Percentiles rank a stretch among this genome's conserved stretches.
phyloP scores from a whole-genome alignment of 331 rosid species.

The Malus hybrid region DNA sequence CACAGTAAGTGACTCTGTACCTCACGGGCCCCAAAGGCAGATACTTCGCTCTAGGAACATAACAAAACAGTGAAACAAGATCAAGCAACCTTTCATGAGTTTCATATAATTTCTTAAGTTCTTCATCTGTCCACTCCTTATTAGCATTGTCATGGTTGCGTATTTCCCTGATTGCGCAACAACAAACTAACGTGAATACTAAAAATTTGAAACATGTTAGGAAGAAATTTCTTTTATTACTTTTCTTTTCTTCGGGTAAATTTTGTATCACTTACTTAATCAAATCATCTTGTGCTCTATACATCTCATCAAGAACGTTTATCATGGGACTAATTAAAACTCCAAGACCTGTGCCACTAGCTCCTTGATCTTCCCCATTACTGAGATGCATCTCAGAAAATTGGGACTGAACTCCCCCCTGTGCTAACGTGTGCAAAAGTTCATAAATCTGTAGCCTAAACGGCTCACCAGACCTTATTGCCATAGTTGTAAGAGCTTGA shows the following conservation, averaged over 20 bases:
- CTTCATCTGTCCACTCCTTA: conserved; percentile 98
- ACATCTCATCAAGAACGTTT: conserved; percentile 94
- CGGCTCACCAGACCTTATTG: conserved; percentile 98
- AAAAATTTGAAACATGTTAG: not conserved
- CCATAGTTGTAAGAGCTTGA: conserved; percentile 65
- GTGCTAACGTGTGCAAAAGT: conserved; percentile 87
- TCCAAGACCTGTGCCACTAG: conserved; percentile 99
- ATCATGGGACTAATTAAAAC: conserved; percentile 94
- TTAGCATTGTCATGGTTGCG: conserved; percentile 96
- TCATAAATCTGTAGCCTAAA: conserved; percentile 98
- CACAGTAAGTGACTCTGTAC: conserved; percentile 27
- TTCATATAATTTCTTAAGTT: conserved; percentile 85
- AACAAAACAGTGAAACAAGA: conserved; percentile 93
- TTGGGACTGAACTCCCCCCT: conserved; percentile 95
- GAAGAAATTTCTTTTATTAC: not conserved
- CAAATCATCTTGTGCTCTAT: conserved; percentile 93
- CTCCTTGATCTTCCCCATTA: conserved; percentile 99
- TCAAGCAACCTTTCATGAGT: conserved; percentile 93
- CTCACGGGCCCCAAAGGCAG: conserved; percentile 97
- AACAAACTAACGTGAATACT: conserved; percentile 13
- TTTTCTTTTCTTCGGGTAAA: too few species aligned
- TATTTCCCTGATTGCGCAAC: conserved; percentile 60
- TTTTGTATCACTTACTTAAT: conserved; percentile 57
- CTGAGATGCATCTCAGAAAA: conserved; percentile 93
- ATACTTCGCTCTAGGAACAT: conserved; percentile 90